Evolutionary conservation across 2,329 filamentous ascomycete species (phyloP).

Genomic region (Orbilia javanica): DNA sequence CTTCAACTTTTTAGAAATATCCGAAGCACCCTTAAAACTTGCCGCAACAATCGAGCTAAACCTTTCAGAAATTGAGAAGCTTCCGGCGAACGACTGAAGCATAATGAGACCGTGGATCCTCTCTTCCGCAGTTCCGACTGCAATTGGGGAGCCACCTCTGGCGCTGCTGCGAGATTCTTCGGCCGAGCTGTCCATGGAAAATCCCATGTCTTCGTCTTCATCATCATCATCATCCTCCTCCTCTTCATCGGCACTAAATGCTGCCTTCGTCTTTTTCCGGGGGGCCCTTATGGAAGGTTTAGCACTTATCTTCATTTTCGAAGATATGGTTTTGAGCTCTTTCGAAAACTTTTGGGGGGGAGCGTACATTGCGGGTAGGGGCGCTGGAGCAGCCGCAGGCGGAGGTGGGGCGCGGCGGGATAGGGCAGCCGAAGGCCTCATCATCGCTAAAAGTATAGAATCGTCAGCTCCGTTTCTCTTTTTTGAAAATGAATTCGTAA

Average conservation of each 20-base stretch:
- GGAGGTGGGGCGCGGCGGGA: too few relatives aligned
- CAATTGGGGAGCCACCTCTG: neutral
- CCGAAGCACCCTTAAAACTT: slow-evolving; percentile 41
- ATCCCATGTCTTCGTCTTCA: neutral
- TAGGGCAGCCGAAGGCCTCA: neutral
- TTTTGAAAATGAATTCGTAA: neutral
- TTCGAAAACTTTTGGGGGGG: neutral
- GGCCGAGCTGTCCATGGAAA: neutral
- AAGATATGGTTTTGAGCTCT: neutral
- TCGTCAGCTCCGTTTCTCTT: neutral
- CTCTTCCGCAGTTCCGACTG: slow-evolving; percentile 29
- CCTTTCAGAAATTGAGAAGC: slow-evolving; percentile 1
- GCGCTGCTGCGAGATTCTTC: neutral
- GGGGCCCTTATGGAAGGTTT: neutral
- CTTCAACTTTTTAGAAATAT: slow-evolving; percentile 35
- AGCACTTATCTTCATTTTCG: neutral
- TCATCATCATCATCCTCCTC: slow-evolving; percentile 6
- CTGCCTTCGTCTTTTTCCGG: neutral
- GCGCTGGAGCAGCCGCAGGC: too few relatives aligned
- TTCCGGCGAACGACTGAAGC: slow-evolving; percentile 52
- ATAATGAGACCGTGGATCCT: slow-evolving; percentile 53
- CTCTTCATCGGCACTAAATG: too few relatives aligned
- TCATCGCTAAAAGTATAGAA: neutral
- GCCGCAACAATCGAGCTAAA: slow-evolving; percentile 24
- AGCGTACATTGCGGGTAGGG: neutral